Percentiles rank a stretch among this genome's conserved stretches.
phyloP scores from a whole-genome alignment of 768 basidiomycete species.

The Amanita muscaria region DNA sequence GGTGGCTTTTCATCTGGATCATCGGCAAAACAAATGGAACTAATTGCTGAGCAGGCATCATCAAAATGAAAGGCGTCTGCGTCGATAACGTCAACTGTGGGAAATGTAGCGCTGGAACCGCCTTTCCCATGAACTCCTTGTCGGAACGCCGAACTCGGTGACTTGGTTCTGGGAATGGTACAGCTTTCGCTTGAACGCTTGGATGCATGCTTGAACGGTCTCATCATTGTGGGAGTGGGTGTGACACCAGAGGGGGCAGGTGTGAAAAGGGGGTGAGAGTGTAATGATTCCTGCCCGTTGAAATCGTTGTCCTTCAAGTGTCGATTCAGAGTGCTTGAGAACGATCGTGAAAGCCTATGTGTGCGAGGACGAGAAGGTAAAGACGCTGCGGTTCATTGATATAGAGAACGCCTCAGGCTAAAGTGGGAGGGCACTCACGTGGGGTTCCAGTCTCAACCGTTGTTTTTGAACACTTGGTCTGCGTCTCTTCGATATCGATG shows the following conservation, averaged over 20 bases:
- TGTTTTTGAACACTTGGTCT: not conserved
- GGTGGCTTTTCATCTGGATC: constrained; percentile 5
- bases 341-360: not conserved
- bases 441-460: not conserved
- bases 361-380: not conserved
- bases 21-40: constrained; percentile 2
- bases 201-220: not conserved
- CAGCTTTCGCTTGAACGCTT: not conserved
- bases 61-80: not conserved
- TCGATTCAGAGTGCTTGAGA: too few relatives aligned
- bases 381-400: not conserved
- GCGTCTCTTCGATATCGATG: not conserved
- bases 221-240: not conserved
- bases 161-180: not conserved
- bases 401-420: not conserved
- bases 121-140: not conserved
- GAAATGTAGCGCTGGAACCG: not conserved
- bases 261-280: not conserved
- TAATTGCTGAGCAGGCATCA: constrained; percentile 1
- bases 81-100: not conserved
- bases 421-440: not conserved
- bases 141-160: not conserved
- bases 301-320: too few relatives aligned
- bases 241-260: not conserved
- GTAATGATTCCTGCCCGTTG: not conserved